Evolutionary conservation across 768 basidiomycete species (phyloP).

Genomic region (Tylopilus sp.): DNA sequence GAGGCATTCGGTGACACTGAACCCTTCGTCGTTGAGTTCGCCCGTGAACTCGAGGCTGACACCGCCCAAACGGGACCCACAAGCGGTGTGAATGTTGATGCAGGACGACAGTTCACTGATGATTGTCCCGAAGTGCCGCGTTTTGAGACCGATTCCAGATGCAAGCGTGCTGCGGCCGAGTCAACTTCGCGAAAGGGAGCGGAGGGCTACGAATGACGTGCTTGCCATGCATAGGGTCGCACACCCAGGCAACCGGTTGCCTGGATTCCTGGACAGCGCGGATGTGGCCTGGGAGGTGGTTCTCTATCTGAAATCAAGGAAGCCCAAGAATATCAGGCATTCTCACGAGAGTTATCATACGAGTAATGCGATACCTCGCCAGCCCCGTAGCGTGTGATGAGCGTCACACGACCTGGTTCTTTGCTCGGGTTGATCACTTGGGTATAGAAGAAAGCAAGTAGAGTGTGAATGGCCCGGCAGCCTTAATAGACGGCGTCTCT

Average conservation of each 20-base stretch:
- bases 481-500: conserved; percentile 22
- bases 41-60: conserved; percentile 93
- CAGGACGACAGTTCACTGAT: conserved; percentile 83
- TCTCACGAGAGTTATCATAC: neutral
- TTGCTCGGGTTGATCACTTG: conserved; percentile 85
- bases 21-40: conserved; percentile 85
- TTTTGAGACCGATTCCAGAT: conserved; percentile 79
- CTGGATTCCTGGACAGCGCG: conserved; percentile 69
- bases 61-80: conserved; percentile 72
- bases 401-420: conserved; percentile 77
- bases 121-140: conserved; percentile 84
- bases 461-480: neutral
- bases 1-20: conserved; percentile 93
- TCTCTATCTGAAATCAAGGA: conserved; percentile 53
- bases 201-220: conserved; percentile 37
- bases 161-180: conserved; percentile 67
- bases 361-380: conserved; percentile 51
- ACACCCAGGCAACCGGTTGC: conserved; percentile 92
- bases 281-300: conserved; percentile 78
- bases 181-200: conserved; percentile 1
- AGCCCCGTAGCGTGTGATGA: conserved; percentile 94
- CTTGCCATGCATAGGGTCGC: conserved; percentile 99
- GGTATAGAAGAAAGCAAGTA: neutral
- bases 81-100: conserved; percentile 73
- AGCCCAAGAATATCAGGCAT: neutral